Evolutionary conservation across 2,329 filamentous ascomycete species (phyloP), one percentile per base, ranked within the genome.

Genomic region (Davidsoniella eucalypti): DNA sequence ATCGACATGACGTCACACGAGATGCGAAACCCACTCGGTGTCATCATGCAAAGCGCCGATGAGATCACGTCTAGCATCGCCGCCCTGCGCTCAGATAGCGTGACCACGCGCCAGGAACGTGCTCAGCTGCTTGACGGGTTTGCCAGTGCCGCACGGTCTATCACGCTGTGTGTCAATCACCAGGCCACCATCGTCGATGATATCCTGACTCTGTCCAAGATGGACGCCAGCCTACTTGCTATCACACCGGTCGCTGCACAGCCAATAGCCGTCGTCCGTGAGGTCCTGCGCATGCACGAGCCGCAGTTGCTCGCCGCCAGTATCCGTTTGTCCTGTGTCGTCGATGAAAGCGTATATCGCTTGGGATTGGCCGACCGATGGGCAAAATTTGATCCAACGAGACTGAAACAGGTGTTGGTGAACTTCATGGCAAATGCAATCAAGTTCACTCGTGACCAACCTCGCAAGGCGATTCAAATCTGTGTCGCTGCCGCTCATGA

Each of bases 81-180:
- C 58, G 59, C 64, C 12, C 69, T 71, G 59, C 64, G 63, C 16
- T 56, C 61, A 2, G 59, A 60, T 3, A 56, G 62, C 23, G 56
- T 65, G 53, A 57, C 67, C 60, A 43, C 72, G 63, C 18, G 37
- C 3, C 17, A 23, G 55, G 62, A 72, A 57, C 60, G 75, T 6
- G 67, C 73, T 18, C 62, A 62, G 3, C 61, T 76, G 6, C 56
- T 80, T 18, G 72, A 76, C 17, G 67, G 65, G 33, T 76, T 75
- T 54, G 70, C 86, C 17, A 83, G 88, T 61, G 83, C 84, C 5
- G 80, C 84, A n/a, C 82, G 85, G 57, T 88, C 84, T 1, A 88
- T 90, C 59, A 79, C 80, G 18, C 69, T 88, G 12, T 92, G 85
- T 61, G 82, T 83, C 47, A 84, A 79, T 59, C 85, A 86, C 64